Evolutionary conservation across 2,329 filamentous ascomycete genomes (phyloP), one percentile per base, ranked within the genome.

Genomic region (Coniella lustricola): DNA sequence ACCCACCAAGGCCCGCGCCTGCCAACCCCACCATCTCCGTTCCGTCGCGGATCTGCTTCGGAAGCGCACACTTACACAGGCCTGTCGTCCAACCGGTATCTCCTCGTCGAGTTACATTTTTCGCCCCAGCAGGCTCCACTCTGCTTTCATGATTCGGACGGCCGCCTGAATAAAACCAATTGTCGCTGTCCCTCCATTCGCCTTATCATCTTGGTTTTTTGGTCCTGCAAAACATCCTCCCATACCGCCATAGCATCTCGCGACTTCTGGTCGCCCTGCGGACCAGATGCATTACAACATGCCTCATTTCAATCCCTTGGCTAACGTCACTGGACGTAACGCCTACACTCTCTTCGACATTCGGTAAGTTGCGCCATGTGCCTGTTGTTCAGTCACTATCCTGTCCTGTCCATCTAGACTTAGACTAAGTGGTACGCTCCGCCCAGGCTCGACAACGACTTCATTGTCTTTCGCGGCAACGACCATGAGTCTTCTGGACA

Each of bases 401-500:
- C 7, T n/a, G n/a, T n/a, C n/a, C n/a, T n/a, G n/a, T n/a, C n/a
- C n/a, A n/a, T n/a, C n/a, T n/a, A n/a, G n/a, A n/a, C n/a, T n/a
- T n/a, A n/a, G n/a, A n/a, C n/a, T n/a, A n/a, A n/a, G n/a, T n/a
- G 77, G 76, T 79, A 64, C 56, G 75, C 60, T 29, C 22, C 31
- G 16, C 29, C 22, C 25, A 90, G 87, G 45, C 76, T 90, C 52
- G 85, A 90, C 45, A 84, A 85, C 60, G 83, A 88, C 59, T 86
- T 90, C 49, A 79, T 91, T 51, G 82, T 91, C 25, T 84, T 93
- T 54, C 82, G 87, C 46, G 87, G 87, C 52, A 76, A 71, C 56
- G 82, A 87, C 49, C 75, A 85, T 62, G 87, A 91, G 62, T 85
- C 87, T 40, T 79, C 85, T 37, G 87, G 84, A 53, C 85, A 88